Percentiles rank a stretch among this genome's conserved stretches.
Evolutionary conservation across 805 yeast genomes (phyloP).

Genomic region (Tetrapisispora nanseiensis): DNA sequence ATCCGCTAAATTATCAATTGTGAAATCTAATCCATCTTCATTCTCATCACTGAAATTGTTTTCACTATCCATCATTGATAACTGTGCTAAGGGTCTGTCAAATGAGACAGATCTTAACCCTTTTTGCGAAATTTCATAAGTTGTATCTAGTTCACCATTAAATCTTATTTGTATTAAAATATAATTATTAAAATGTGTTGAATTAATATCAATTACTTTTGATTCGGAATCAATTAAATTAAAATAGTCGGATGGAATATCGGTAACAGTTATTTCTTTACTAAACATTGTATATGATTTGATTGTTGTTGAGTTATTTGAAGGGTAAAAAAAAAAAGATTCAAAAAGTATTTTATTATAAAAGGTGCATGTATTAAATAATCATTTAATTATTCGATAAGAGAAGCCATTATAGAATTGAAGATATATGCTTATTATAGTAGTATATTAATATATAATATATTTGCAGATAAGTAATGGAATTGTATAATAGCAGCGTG

Average conservation of each 20-base stretch:
- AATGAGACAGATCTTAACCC: constrained; percentile 15
- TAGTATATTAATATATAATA: no score
- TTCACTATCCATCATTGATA: not conserved
- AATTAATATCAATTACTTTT: constrained; percentile 6
- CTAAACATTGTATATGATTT: not conserved
- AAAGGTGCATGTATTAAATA: no score
- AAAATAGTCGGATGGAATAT: not conserved
- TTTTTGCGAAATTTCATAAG: constrained; percentile 33
- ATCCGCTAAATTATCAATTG: constrained; percentile 26
- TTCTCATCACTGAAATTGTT: constrained; percentile 5
- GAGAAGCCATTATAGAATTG: no score
- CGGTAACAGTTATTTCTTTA: not conserved
- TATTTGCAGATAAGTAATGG: no score
- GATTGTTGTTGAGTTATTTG: no score
- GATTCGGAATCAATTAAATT: not conserved
- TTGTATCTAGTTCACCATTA: constrained; percentile 35
- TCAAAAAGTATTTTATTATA: no score
- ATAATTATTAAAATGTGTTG: constrained; percentile 20
- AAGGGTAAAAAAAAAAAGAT: no score
- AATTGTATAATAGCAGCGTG: no score
- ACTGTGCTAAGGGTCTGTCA: constrained; percentile 14
- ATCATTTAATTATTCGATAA: no score
- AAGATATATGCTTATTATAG: no score
- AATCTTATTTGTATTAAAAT: constrained; percentile 21
- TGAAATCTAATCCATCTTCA: constrained; percentile 13